Evolutionary conservation across 108 stramenopile species (phyloP), one percentile per base, ranked within the genome.

Genomic region (Epithemia pelagica): DNA sequence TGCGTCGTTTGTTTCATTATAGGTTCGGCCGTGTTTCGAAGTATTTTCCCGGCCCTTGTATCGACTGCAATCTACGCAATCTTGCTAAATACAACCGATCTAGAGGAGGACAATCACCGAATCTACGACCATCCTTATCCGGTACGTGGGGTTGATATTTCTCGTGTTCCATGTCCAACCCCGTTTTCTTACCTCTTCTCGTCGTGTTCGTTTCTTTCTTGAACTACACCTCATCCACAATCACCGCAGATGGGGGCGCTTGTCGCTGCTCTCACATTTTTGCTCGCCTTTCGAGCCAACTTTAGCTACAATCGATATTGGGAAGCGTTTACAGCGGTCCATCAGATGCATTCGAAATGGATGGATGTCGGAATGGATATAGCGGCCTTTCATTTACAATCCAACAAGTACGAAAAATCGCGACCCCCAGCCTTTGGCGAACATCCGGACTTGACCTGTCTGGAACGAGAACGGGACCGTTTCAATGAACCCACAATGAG

Each of bases 321-420:
- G 89, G 86, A 90, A 69, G 89, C 89, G 19, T 73, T 69, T 29
- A 80, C 82, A 15, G 73, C 82, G 30, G 75, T 90, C 27, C 81
- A 87, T 75, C 65, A 58, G 27, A 90, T 90, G 89, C 86, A 87
- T 60, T 72, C 80, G 30, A 87, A 86, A 62, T 90, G 89, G 89
- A 59, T 85, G 51, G 86, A 90, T 70, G 71, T 65, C n/a, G 67
- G 62, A 18, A 68, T 69, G 53, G 62, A 63, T 0, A 58, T 74
- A 19, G 62, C 62, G 1, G 67, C 52, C n/a, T 52, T 63, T 58
- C 55, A 64, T 54, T 32, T 74, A 31, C 74, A 68, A 58, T 76
- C 78, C 15, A 46, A 32, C 22, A 53, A 69, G 19, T 91, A 86
- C 57, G 75, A 78, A 20, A 55, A 64, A 22, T 27, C 75, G 20